Evolutionary conservation across 768 basidiomycete genomes (phyloP), one percentile per base, ranked within the genome.

Genomic region (Pleurotus djamor): DNA sequence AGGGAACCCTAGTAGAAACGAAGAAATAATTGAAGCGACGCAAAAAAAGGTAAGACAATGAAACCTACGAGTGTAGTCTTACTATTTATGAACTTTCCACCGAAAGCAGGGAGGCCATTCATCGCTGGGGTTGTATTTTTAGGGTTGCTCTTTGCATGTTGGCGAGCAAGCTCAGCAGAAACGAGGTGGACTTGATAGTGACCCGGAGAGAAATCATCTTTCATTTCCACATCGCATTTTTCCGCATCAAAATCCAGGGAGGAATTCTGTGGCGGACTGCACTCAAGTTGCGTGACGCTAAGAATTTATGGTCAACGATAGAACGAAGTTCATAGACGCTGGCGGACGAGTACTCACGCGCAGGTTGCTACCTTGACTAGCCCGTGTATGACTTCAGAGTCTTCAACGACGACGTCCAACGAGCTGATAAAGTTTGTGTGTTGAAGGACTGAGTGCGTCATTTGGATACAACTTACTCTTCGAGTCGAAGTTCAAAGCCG

Each of bases 401-500:
- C 21, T 28, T 28, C 21, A 28, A 28, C 21, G 14, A 65, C 60
- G 17, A 52, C 58, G 28, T 61, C 58, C 12, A 65, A 38, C 10
- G 33, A 45, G 41, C 64, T 65, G 34, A 12, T 12, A 32, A 59
- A 34, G 43, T 9, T 21, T 13, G 35, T 32, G 13, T 38, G 44
- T 32, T 4, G 14, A 10, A 45, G 10, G 36, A 16, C n/a, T 9
- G 5, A 21, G 3, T 4, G 12, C 21, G 43, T 38, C 14, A 60
- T 13, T 17, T 13, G n/a, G 33, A 14, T 47, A 44, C 8, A 28
- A 49, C 63, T 54, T 58, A 70, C 69, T 70, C 69, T 61, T 67
- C 55, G 3, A 8, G 34, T 10, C 64, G 62, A 2, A 70, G 60
- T 50, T 65, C 64, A 44, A 68, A 70, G 34, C 69, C 67, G n/a